These are phyloP conservation scores for Teratosphaeria zuluensis DNA, from an alignment of 2,329 filamentous ascomycete species.

Conservation along the genomic window DNA sequence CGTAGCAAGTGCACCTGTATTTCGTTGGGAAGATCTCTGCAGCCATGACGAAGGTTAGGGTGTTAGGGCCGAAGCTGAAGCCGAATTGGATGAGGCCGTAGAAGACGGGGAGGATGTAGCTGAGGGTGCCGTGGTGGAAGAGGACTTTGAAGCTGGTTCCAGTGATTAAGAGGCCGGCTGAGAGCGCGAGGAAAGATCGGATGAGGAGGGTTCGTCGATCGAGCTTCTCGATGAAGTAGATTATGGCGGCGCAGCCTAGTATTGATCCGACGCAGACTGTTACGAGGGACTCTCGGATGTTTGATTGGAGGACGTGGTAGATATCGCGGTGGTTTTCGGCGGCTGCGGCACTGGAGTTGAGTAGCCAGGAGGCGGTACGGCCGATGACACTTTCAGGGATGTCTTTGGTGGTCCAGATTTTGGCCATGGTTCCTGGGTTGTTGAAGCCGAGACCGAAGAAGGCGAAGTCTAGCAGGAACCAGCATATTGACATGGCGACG, in stretches of 20 bases:
- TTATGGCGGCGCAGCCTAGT: slow-evolving; percentile 32
- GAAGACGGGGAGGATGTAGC: slow-evolving; percentile 27
- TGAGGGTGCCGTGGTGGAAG: slow-evolving; percentile 19
- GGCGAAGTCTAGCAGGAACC: slow-evolving; percentile 13
- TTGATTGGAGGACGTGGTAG: slow-evolving; percentile 10
- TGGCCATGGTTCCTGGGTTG: background rate
- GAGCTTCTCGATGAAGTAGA: slow-evolving; percentile 30
- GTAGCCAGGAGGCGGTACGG: background rate
- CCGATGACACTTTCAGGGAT: background rate
- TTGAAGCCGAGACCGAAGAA: slow-evolving; percentile 9
- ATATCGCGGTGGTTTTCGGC: slow-evolving; percentile 5
- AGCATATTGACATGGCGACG: slow-evolving; percentile 11
- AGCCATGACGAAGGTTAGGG: slow-evolving; percentile 31
- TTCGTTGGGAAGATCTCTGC: slow-evolving; percentile 48
- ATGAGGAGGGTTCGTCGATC: slow-evolving; percentile 36
- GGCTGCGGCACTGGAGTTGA: background rate
- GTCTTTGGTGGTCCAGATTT: background rate
- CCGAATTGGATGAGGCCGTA: slow-evolving; percentile 38
- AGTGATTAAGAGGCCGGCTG: slow-evolving; percentile 34
- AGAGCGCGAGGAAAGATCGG: slow-evolving; percentile 34
- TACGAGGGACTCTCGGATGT: background rate
- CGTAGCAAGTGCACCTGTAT: slow-evolving; percentile 45
- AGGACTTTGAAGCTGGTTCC: slow-evolving; percentile 32
- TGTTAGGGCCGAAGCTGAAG: slow-evolving; percentile 38
- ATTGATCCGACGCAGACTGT: slow-evolving; percentile 30